These are phyloP conservation scores for Dryas alaskensis DNA, from an alignment of 306 rosid genomes.

Conservation along the genomic window DNA sequence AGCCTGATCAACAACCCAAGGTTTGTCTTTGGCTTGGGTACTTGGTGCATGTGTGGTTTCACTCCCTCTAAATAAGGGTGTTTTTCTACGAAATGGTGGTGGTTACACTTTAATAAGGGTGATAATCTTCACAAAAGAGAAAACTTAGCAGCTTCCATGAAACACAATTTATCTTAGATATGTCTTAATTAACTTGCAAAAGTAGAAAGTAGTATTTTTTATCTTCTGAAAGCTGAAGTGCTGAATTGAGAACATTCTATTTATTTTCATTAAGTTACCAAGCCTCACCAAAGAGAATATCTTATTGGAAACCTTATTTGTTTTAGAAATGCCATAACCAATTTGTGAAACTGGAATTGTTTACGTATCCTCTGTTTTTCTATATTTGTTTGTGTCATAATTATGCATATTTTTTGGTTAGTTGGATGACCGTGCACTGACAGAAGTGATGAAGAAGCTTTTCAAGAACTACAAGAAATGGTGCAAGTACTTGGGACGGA, in stretches of 20 bases:
- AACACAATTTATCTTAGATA: not conserved
- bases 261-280: not conserved
- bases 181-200: not conserved
- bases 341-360: not conserved
- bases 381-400: constrained; percentile 29
- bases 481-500: constrained; percentile 98
- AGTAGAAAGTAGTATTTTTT: not conserved
- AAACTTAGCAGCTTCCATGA: not conserved
- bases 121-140: not conserved
- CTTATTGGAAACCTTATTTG: not conserved
- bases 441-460: constrained; percentile 98
- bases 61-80: not conserved
- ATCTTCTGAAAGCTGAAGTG: not conserved
- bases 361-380: not conserved
- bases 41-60: not conserved
- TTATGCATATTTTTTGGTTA: constrained; percentile 36
- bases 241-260: not conserved
- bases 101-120: not conserved
- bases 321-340: not conserved
- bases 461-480: constrained; percentile 95
- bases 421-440: constrained; percentile 95
- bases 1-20: constrained; percentile 99
- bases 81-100: not conserved
- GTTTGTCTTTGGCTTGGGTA: constrained; percentile 36
- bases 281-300: not conserved